phyloP scores from a whole-genome alignment of 73 alveolate genomes.

The Uronychia binucleata region DNA sequence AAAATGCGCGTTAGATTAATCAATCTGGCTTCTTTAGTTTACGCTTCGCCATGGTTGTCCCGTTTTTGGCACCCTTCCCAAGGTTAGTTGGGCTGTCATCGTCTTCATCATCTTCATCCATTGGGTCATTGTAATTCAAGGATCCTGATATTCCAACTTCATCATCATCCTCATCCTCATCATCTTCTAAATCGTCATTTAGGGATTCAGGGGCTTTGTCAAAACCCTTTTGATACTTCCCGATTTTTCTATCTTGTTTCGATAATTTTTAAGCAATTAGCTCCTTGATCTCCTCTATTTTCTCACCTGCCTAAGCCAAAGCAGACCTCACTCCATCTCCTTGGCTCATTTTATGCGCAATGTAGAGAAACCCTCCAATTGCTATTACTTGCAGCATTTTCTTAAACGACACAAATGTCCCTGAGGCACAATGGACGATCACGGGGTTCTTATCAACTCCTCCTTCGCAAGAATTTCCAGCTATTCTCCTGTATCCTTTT shows the following conservation, averaged over 20 bases:
- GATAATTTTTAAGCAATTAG: no score
- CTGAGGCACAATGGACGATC: conserved; percentile 62
- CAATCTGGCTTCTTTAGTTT: no score
- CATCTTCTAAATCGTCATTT: background rate
- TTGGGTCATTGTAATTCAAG: background rate
- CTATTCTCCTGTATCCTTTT: conserved; percentile 88
- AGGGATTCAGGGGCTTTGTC: background rate
- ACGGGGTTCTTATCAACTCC: conserved; percentile 79
- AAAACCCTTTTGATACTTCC: background rate
- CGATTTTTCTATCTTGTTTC: background rate
- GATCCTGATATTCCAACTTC: background rate
- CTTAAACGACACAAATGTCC: conserved; percentile 10
- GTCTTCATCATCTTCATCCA: background rate
- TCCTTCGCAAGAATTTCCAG: conserved; percentile 89
- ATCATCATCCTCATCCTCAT: background rate
- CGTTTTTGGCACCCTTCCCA: background rate
- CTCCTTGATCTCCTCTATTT: background rate
- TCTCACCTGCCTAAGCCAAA: background rate
- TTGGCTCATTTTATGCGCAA: background rate
- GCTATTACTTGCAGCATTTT: no score
- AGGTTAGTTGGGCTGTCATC: background rate
- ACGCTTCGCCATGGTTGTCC: no score
- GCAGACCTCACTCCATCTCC: background rate
- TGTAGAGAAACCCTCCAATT: no score
- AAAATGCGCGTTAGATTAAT: no score